Percentiles rank a stretch among this genome's conserved stretches.
phyloP scores from a whole-genome alignment of 768 basidiomycete species.

The Antrodiella citrinella region DNA sequence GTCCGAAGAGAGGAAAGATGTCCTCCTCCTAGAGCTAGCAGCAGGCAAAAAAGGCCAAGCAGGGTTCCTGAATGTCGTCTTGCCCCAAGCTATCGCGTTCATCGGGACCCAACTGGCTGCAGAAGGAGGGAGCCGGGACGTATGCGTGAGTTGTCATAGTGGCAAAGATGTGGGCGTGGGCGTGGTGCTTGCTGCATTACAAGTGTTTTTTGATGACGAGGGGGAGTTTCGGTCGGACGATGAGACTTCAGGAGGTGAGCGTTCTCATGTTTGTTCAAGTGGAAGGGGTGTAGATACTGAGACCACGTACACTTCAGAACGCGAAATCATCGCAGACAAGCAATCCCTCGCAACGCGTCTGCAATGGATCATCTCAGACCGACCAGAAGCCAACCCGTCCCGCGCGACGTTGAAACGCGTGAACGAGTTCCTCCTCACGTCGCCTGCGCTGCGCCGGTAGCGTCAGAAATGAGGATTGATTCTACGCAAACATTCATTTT shows the following conservation, averaged over 20 bases:
- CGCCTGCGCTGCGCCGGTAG: slow-evolving; percentile 12
- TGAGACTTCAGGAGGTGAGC: too few species aligned
- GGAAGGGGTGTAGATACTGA: background rate
- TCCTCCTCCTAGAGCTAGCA: slow-evolving; percentile 14
- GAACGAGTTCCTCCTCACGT: slow-evolving; percentile 63
- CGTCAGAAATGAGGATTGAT: too few species aligned
- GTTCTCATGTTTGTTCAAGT: background rate
- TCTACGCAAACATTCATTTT: too few species aligned
- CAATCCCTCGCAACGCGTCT: slow-evolving; percentile 60
- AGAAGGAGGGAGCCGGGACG: slow-evolving; percentile 16
- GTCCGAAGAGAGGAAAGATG: too few species aligned
- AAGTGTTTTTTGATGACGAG: slow-evolving; percentile 47
- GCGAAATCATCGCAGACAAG: slow-evolving; percentile 52
- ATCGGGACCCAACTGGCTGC: slow-evolving; percentile 30
- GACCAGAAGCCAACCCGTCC: slow-evolving; percentile 75
- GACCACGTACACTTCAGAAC: too few species aligned
- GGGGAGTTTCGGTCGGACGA: too few species aligned
- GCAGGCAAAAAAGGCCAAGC: slow-evolving; percentile 18
- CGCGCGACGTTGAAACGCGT: slow-evolving; percentile 72
- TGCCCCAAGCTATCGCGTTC: slow-evolving; percentile 44
- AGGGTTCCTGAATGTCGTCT: slow-evolving; percentile 29
- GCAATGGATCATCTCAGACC: slow-evolving; percentile 78
- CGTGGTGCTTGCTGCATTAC: slow-evolving; percentile 49
- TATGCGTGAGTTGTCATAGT: slow-evolving; percentile 47
- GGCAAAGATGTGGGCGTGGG: slow-evolving; percentile 62